Evolutionary conservation across 1,284 basidiomycete species (phyloP), one percentile per base, ranked within the genome.

Genomic region (Takashimella tepidaria): DNA sequence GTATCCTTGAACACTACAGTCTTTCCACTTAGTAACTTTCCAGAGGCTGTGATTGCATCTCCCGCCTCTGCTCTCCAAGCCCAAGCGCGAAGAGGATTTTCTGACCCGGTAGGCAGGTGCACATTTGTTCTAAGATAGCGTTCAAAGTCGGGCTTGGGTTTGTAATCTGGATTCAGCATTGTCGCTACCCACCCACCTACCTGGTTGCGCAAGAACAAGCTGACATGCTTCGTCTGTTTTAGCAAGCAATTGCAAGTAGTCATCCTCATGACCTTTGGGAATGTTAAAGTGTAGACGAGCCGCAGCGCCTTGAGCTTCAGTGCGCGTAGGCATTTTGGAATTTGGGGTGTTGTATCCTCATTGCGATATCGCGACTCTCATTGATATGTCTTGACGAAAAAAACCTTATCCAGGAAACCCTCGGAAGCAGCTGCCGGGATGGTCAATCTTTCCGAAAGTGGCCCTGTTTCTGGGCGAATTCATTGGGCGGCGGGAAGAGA

Each of bases 1-100:
- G 57, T 63, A 43, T 63, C 61, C 53, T 60, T 70, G 40, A 66
- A 53, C 3, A 59, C 57, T n/a, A 68, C 59, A 19, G 57, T 68
- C 51, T 61, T 62, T 4, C 62, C 66, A 25, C 54, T 54, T 5
- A 69, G 44, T 3, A 66, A 20, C 19, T 58, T 55, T 11, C 48
- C 57, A 19, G 45, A 49, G 24, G 41, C 46, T 4, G 53, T 47
- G 12, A 51, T 23, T 4, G 47, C 24, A 24, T 53, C 51, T 3
- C 57, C 64, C 16, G 51, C 54, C 21, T 64, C 55, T 5, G 56
- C 56, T 24, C 53, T 44, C 58, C 59, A 67, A 24, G 64, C 64
- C 63, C 62, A 67, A 2, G 57, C 64, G 22, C 51, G 25, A 12
- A 58, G 52, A 10, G 56, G 56, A 40, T 67, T 64, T 10, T 61